These are phyloP conservation scores for Gloeopeniophorella convolvens DNA, from an alignment of 768 basidiomycete genomes.

Conservation along the genomic window DNA sequence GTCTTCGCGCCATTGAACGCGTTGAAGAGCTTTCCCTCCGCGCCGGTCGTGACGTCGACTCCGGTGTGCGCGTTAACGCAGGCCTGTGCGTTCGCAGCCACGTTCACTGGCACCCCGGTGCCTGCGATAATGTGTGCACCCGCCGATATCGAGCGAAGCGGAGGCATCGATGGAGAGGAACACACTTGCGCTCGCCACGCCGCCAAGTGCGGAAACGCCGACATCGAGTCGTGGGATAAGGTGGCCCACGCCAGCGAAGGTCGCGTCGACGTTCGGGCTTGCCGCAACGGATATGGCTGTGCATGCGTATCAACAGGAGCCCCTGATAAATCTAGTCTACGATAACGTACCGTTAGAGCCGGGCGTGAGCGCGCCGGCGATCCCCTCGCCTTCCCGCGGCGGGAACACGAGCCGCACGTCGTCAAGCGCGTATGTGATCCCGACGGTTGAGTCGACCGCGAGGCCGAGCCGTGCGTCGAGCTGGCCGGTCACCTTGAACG, in stretches of 20 bases:
- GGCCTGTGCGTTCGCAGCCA: neutral
- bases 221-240: constrained; percentile 35
- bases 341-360: constrained; percentile 38
- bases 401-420: constrained; percentile 42
- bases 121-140: neutral
- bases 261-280: constrained; percentile 29
- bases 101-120: neutral
- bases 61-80: constrained; percentile 7
- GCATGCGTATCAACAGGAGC: constrained; percentile 28
- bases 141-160: neutral
- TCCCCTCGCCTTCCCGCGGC: constrained; percentile 25
- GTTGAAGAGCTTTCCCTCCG: neutral
- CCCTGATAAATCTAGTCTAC: neutral
- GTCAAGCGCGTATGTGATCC: constrained; percentile 37
- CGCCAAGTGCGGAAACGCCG: neutral
- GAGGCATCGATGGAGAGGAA: constrained; percentile 12
- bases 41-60: neutral
- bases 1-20: neutral
- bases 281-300: constrained; percentile 30
- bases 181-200: neutral
- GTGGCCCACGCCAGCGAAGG: constrained; percentile 39
- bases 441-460: constrained; percentile 36
- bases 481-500: constrained; percentile 37
- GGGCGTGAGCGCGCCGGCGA: constrained; percentile 28
- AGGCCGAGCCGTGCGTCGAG: constrained; percentile 28